phyloP scores from a whole-genome alignment of 345 rosid species.

The Hibiscus mutabilis region DNA sequence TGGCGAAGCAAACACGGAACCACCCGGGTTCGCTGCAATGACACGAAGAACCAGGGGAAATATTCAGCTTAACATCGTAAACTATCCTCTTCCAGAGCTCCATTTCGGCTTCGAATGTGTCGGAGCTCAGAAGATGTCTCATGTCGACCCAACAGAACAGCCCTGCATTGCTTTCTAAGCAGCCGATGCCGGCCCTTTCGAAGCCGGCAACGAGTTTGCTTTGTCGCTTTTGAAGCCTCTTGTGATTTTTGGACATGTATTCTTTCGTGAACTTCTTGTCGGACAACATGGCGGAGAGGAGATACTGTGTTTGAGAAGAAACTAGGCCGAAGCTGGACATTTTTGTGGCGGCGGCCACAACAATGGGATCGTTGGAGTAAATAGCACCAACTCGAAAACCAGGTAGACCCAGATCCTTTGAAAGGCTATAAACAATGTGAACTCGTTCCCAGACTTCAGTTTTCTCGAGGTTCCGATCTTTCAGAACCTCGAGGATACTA shows the following conservation, averaged over 20 bases:
- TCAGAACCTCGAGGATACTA: conserved; percentile 56
- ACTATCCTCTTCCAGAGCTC: conserved; percentile 74
- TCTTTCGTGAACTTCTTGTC: conserved; percentile 60
- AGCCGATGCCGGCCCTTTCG: conserved; percentile 47
- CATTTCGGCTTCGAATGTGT: conserved; percentile 70
- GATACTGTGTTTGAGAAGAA: conserved; percentile 72
- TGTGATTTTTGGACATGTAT: conserved; percentile 50
- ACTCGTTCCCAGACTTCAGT: conserved; percentile 45
- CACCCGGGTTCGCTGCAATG: conserved; percentile 83
- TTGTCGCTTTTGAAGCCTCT: conserved; percentile 44
- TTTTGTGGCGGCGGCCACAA: conserved; percentile 67
- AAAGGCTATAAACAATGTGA: conserved; percentile 65
- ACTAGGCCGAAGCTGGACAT: conserved; percentile 85
- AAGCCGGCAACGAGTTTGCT: conserved; percentile 49
- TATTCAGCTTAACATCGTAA: conserved; percentile 52
- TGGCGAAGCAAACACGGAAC: conserved; percentile 73
- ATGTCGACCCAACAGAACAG: conserved; percentile 82
- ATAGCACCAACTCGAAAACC: conserved; percentile 84
- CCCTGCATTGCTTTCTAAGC: conserved; percentile 59
- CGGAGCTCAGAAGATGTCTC: conserved; percentile 57
- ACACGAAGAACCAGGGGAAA: conserved; percentile 69
- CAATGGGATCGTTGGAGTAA: conserved; percentile 57
- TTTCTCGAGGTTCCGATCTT: conserved; percentile 40
- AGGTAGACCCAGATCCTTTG: conserved; percentile 73
- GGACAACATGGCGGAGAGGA: conserved; percentile 56